phyloP scores from a whole-genome alignment of 805 yeast genomes.

The Candida golubevii region DNA sequence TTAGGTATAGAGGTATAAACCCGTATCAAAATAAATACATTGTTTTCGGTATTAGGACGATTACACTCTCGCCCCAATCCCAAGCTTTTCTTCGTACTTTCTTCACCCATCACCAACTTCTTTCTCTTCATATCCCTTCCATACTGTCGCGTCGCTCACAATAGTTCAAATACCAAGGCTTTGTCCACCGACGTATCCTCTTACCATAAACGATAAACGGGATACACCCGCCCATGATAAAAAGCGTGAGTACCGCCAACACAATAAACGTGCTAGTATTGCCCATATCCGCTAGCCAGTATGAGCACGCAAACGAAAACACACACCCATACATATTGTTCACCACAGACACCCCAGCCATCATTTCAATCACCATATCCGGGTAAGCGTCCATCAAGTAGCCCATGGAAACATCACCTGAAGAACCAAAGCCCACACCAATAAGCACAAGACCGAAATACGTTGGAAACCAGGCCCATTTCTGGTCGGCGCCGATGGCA shows the following conservation, averaged over 20 bases:
- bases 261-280: constrained; percentile 57
- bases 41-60: no score
- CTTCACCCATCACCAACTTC: no score
- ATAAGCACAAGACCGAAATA: constrained; percentile 61
- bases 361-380: constrained; percentile 64
- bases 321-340: constrained; percentile 61
- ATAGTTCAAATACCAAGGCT: constrained; percentile 40
- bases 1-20: no score
- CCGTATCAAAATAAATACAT: no score
- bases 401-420: constrained; percentile 67
- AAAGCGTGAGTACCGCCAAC: constrained; percentile 55
- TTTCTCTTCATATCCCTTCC: background rate
- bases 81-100: no score
- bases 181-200: constrained; percentile 53
- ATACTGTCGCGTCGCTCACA: constrained; percentile 14
- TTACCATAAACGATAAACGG: constrained; percentile 63
- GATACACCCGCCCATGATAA: constrained; percentile 51
- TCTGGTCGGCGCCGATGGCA: constrained; percentile 59
- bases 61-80: no score
- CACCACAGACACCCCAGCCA: constrained; percentile 65
- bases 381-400: constrained; percentile 67
- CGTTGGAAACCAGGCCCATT: constrained; percentile 50
- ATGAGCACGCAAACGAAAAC: constrained; percentile 62
- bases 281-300: constrained; percentile 55
- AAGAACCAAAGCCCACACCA: constrained; percentile 67